phyloP scores from a whole-genome alignment of 2,329 filamentous ascomycete species.

The Graphiopsis chlorocephala region DNA sequence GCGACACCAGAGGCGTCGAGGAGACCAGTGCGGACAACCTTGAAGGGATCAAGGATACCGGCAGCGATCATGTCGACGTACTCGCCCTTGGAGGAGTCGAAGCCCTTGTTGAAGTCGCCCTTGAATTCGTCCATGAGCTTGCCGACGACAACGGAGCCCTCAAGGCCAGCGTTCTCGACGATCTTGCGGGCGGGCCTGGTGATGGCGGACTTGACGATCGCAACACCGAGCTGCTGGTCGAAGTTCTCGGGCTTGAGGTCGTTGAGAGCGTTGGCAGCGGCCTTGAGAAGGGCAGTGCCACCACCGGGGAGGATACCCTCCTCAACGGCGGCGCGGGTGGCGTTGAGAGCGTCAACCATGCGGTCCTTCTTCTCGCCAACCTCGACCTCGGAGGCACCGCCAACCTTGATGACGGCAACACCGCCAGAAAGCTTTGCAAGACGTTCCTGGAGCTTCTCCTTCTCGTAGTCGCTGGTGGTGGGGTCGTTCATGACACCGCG shows the following conservation, averaged over 20 bases:
- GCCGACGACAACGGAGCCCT: slow-evolving; percentile 93
- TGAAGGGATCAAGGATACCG: slow-evolving; percentile 98
- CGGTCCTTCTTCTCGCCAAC: slow-evolving; percentile 99
- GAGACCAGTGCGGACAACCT: slow-evolving; percentile 96
- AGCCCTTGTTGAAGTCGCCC: slow-evolving; percentile 95
- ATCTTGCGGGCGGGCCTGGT: slow-evolving; percentile 92
- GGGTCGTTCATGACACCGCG: slow-evolving; percentile 93
- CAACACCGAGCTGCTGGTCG: slow-evolving; percentile 97
- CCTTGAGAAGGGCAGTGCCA: slow-evolving; percentile 97
- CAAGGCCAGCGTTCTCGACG: slow-evolving; percentile 94
- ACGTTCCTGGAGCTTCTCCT: slow-evolving; percentile 99
- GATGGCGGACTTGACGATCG: slow-evolving; percentile 97
- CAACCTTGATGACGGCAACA: slow-evolving; percentile 99
- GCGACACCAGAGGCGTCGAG: slow-evolving; percentile 94
- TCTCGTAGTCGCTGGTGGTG: slow-evolving; percentile 96
- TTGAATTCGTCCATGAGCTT: slow-evolving; percentile 96
- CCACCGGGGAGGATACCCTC: slow-evolving; percentile 98
- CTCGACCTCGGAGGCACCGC: slow-evolving; percentile 95
- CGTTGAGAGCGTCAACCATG: slow-evolving; percentile 96
- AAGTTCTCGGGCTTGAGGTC: slow-evolving; percentile 90
- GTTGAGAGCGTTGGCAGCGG: slow-evolving; percentile 80
- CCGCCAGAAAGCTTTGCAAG: slow-evolving; percentile 98
- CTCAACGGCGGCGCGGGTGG: slow-evolving; percentile 96
- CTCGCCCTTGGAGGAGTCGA: slow-evolving; percentile 93
- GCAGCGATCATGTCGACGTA: slow-evolving; percentile 98